A percentile compares a stretch with the other conserved stretches of the same genome.
Conservation (phyloP, 202 grass and related monocot species). For the Tripidium arundinaceum region DNA sequence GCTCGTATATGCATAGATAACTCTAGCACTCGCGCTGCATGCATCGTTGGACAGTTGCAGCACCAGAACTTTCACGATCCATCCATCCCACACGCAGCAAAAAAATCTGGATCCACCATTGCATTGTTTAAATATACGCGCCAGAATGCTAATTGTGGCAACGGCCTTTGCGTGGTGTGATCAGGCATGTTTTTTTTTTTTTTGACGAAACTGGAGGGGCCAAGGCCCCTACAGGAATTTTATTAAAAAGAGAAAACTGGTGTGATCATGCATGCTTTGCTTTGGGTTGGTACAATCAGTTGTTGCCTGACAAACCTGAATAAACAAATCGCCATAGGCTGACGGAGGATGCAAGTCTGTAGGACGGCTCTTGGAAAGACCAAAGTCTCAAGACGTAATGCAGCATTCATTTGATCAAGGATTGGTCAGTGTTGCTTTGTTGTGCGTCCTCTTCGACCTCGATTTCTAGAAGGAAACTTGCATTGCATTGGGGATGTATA, state of each 20-base stretch:
- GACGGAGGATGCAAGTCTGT: slow-evolving; percentile 12
- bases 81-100: slow-evolving; percentile 13
- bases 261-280: neutral
- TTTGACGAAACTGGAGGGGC: too few species aligned
- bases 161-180: neutral
- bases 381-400: slow-evolving; percentile 2
- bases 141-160: neutral
- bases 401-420: slow-evolving; percentile 12
- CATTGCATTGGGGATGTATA: neutral
- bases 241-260: too few species aligned
- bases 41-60: slow-evolving; percentile 23
- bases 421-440: neutral
- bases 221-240: too few species aligned
- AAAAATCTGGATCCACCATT: slow-evolving; percentile 35
- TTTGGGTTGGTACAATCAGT: slow-evolving; percentile 12
- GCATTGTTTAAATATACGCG: neutral
- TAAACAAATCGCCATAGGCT: slow-evolving; percentile 8
- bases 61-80: slow-evolving; percentile 43
- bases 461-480: slow-evolving; percentile 10
- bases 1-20: slow-evolving; percentile 21
- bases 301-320: slow-evolving; percentile 16
- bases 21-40: neutral
- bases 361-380: slow-evolving; percentile 14
- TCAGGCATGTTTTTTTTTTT: neutral
- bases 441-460: neutral